These are phyloP conservation scores for Zygosaccharomyces gambellarensis DNA, from an alignment of 805 yeast species.

Conservation along the genomic window DNA sequence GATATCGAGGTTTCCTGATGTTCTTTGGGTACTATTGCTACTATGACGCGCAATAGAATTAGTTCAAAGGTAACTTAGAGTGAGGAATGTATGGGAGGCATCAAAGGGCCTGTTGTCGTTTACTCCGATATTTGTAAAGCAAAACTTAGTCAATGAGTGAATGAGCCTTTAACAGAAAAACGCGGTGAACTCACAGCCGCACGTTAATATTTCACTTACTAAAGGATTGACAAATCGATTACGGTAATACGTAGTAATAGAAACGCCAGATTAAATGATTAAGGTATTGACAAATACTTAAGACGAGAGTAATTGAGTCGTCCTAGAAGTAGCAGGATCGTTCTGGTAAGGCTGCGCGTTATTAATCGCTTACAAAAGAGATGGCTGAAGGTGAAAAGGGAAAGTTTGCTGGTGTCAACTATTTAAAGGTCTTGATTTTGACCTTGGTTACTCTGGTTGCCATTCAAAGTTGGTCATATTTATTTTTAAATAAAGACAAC, in stretches of 20 bases:
- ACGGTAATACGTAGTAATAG: neutral
- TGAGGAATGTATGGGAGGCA: too few relatives aligned
- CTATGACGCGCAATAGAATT: too few relatives aligned
- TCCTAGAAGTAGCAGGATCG: neutral
- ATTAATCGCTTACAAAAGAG: neutral
- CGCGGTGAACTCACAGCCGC: neutral
- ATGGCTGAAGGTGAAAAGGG: neutral
- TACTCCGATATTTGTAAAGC: too few relatives aligned
- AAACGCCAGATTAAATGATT: neutral
- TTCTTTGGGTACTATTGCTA: too few relatives aligned
- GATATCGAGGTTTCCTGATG: too few relatives aligned
- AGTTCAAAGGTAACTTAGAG: too few relatives aligned
- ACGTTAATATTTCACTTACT: neutral
- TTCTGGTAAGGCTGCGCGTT: neutral
- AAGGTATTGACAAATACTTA: neutral
- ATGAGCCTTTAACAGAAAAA: too few relatives aligned
- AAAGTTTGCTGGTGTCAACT: neutral
- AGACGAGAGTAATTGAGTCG: neutral
- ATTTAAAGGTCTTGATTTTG: neutral
- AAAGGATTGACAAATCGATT: slow-evolving; percentile 1
- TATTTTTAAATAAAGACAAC: slow-evolving; percentile 1
- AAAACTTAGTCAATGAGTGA: too few relatives aligned
- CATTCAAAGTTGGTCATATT: neutral
- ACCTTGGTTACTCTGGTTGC: neutral
- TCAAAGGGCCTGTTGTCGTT: too few relatives aligned